A percentile compares a stretch with the other conserved stretches of the same genome.
Evolutionary conservation across 495 filamentous ascomycete genomes (phyloP).

Genomic region (Hypoxylon fragiforme): DNA sequence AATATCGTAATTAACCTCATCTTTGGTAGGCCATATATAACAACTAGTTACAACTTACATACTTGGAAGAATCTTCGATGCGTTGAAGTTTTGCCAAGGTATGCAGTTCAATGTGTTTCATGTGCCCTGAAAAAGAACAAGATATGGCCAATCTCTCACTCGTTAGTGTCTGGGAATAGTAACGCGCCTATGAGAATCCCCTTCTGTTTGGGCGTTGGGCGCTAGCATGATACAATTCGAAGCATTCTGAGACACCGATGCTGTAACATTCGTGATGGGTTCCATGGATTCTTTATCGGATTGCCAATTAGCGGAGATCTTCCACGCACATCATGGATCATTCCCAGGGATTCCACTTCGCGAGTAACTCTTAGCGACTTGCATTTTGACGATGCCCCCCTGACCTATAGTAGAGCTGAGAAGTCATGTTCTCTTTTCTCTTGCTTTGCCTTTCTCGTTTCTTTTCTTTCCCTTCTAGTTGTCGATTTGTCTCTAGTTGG

Average conservation of each 20-base stretch:
- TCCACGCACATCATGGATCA: conserved; percentile 20
- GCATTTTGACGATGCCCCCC: conserved; percentile 8
- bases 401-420: conserved; percentile 9
- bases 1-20: no score
- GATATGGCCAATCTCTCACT: neutral
- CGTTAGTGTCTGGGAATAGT: conserved; percentile 10
- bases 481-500: neutral
- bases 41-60: no score
- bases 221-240: conserved; percentile 22
- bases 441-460: neutral
- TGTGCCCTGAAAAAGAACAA: conserved; percentile 1
- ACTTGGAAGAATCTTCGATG: no score
- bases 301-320: conserved; percentile 24
- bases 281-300: conserved; percentile 5
- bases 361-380: conserved; percentile 18
- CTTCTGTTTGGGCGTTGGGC: conserved; percentile 6
- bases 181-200: conserved; percentile 2
- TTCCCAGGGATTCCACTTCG: conserved; percentile 10
- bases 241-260: conserved; percentile 25
- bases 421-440: conserved; percentile 5
- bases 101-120: conserved; percentile 19
- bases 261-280: conserved; percentile 14
- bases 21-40: no score
- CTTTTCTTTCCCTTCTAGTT: conserved; percentile 11
- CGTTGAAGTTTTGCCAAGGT: conserved; percentile 1